phyloP scores from a whole-genome alignment of 2,329 filamentous ascomycete species.

The Sporothrix curviconia region DNA sequence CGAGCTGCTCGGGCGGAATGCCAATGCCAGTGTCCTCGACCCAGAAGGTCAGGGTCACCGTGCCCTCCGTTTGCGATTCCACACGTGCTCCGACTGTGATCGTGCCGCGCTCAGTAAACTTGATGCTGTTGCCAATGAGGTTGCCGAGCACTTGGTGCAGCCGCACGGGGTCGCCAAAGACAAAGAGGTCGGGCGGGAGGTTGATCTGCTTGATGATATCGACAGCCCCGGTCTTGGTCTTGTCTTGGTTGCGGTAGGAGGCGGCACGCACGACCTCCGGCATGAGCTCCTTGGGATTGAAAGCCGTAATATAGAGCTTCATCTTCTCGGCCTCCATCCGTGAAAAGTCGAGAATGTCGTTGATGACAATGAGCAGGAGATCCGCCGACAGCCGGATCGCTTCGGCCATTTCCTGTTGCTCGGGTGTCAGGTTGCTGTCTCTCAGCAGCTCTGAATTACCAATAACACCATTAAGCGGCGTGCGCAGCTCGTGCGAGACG shows the following conservation, averaged over 20 bases:
- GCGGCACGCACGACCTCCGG: constrained; percentile 59
- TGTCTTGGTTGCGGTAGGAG: constrained; percentile 59
- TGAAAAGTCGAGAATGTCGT: constrained; percentile 92
- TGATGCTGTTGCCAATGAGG: constrained; percentile 85
- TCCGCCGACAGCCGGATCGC: constrained; percentile 83
- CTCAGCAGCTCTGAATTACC: constrained; percentile 79
- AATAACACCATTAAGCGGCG: constrained; percentile 80
- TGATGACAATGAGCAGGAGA: constrained; percentile 83
- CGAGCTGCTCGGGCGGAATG: constrained; percentile 73
- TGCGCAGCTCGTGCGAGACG: constrained; percentile 74
- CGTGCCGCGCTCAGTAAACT: constrained; percentile 82
- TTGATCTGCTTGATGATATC: constrained; percentile 65
- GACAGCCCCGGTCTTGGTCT: constrained; percentile 56
- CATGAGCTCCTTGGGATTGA: constrained; percentile 62
- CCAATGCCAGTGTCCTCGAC: constrained; percentile 89
- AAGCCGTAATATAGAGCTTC: constrained; percentile 67
- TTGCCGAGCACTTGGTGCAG: constrained; percentile 69
- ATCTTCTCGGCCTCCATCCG: constrained; percentile 87
- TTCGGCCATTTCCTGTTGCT: constrained; percentile 80
- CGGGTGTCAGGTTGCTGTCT: constrained; percentile 66
- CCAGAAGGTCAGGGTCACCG: constrained; percentile 72
- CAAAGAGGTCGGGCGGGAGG: constrained; percentile 62
- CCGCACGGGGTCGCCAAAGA: constrained; percentile 59
- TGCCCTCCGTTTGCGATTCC: constrained; percentile 62
- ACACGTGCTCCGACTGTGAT: constrained; percentile 76